phyloP scores from a whole-genome alignment of 116 monocot species.

The Cymodocea nodosa region DNA sequence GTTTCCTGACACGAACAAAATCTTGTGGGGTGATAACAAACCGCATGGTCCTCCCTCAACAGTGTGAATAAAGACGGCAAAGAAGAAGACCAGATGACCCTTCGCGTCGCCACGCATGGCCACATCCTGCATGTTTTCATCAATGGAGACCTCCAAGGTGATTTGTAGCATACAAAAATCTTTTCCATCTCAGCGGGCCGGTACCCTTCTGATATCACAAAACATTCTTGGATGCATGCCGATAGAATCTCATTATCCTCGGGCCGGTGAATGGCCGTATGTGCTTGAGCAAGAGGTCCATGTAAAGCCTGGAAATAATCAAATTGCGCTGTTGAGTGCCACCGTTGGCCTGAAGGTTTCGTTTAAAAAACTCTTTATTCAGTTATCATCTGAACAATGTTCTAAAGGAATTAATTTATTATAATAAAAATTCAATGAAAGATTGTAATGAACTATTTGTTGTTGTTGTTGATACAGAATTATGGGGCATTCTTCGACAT shows the following conservation, averaged over 20 bases:
- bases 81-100: constrained; percentile 13
- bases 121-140: constrained; percentile 54
- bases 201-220: not conserved
- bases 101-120: constrained; percentile 40
- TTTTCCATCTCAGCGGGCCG: not conserved
- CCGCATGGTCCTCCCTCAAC: too few species aligned
- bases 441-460: too few species aligned
- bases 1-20: not conserved
- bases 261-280: constrained; percentile 1
- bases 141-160: constrained; percentile 45
- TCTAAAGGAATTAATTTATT: too few species aligned
- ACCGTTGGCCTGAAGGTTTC: constrained; percentile 19
- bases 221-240: not conserved
- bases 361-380: too few species aligned
- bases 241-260: constrained; percentile 26
- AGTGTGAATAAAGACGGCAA: not conserved
- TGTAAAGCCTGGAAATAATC: constrained; percentile 10
- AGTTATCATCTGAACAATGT: too few species aligned
- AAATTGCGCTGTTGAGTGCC: constrained; percentile 16
- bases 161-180: not conserved
- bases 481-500: constrained; percentile 22
- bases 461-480: constrained; percentile 16
- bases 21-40: too few species aligned
- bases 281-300: constrained; percentile 3
- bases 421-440: too few species aligned